A percentile compares a stretch with the other conserved stretches of the same genome.
Conservation (phyloP, 257 asterid genomes). For the Thymus mandschuricus region DNA sequence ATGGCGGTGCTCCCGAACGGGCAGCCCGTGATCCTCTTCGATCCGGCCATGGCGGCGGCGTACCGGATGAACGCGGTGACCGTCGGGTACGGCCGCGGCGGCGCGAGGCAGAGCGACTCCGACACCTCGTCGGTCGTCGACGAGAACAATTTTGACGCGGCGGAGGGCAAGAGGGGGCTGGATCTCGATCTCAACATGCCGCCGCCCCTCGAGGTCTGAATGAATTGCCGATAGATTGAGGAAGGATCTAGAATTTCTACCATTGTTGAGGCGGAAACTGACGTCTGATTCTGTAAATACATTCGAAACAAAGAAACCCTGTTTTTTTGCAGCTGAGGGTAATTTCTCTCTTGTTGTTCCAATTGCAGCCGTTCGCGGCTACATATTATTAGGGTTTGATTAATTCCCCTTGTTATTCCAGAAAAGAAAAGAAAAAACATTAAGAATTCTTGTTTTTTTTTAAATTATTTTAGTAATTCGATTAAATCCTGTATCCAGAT, state of each 20-base stretch:
- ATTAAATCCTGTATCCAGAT: constrained; percentile 23
- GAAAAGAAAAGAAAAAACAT: not conserved
- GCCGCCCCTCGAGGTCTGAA: constrained; percentile 62
- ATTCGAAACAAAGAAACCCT: not conserved
- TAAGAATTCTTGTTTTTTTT: constrained; percentile 20
- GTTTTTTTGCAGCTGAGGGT: constrained; percentile 46
- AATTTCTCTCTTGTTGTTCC: constrained; percentile 50
- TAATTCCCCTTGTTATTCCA: constrained; percentile 21
- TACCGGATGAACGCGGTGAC: constrained; percentile 32
- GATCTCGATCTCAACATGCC: constrained; percentile 85
- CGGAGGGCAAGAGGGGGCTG: constrained; percentile 50
- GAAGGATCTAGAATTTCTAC: not conserved
- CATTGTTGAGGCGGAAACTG: constrained; percentile 30
- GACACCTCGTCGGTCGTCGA: constrained; percentile 89
- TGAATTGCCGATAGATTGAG: not conserved
- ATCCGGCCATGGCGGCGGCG: constrained; percentile 43
- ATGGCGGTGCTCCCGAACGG: constrained; percentile 74
- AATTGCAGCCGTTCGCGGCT: constrained; percentile 20
- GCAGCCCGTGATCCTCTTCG: constrained; percentile 53
- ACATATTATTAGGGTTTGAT: constrained; percentile 30
- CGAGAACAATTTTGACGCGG: constrained; percentile 52
- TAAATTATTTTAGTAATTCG: constrained; percentile 11
- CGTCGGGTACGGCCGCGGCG: constrained; percentile 35
- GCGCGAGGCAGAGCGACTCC: constrained; percentile 54
- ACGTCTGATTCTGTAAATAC: constrained; percentile 54